Conservation (phyloP, 768 basidiomycete genomes). For the Amanita subjunquillea region DNA sequence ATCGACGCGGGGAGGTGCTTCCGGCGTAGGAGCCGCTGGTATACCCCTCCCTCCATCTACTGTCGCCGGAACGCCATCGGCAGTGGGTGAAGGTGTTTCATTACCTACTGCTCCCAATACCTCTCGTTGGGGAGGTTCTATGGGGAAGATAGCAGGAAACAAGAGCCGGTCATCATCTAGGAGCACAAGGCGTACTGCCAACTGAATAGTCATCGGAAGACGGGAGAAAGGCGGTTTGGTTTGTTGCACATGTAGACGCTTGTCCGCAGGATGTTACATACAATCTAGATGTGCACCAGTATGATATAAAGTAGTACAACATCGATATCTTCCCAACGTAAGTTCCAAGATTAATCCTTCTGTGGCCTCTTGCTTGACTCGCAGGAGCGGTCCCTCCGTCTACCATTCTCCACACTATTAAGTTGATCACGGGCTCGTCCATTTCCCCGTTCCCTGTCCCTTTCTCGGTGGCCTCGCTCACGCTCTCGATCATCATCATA, state of each 20-base stretch:
- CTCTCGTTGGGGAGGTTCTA: conserved; percentile 4
- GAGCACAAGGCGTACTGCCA: not conserved
- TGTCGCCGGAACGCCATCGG: not conserved
- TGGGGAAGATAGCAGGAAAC: not conserved
- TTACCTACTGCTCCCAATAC: conserved; percentile 1
- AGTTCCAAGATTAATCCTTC: not conserved
- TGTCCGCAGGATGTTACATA: not conserved
- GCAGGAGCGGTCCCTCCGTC: conserved; percentile 4
- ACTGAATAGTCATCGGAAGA: not conserved
- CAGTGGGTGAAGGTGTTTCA: not conserved
- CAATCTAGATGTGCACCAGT: not conserved
- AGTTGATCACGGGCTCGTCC: conserved; percentile 20
- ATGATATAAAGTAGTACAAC: not conserved
- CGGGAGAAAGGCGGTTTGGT: not conserved
- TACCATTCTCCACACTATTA: conserved; percentile 17
- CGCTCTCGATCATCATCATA: conserved; percentile 8
- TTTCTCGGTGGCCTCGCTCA: conserved; percentile 12
- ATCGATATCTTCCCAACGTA: not conserved
- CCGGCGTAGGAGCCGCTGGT: not conserved
- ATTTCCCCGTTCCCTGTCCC: conserved; percentile 13
- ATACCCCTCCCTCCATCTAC: conserved; percentile 3
- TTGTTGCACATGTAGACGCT: not conserved
- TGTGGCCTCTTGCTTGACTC: conserved; percentile 5
- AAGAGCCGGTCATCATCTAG: conserved; percentile 2
- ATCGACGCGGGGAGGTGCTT: conserved; percentile 1